Evolutionary conservation across 2,329 filamentous ascomycete species (phyloP).

Genomic region (Teratosphaeriaceae sp.): DNA sequence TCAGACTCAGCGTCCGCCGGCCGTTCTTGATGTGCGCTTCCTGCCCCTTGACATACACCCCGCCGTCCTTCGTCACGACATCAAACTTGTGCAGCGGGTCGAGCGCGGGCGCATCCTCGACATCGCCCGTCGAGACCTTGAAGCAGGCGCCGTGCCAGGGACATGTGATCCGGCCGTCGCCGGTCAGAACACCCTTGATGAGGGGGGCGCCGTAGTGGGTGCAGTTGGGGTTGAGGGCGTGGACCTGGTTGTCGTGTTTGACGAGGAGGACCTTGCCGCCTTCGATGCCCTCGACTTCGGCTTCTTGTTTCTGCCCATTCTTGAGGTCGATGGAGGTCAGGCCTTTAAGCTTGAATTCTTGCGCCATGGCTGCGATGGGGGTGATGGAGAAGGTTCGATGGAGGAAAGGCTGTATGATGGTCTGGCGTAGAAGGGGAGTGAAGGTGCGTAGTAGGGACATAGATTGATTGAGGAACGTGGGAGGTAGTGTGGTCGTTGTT

Average conservation of each 20-base stretch:
- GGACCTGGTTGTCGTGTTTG: slow-evolving; percentile 67
- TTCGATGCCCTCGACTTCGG: slow-evolving; percentile 83
- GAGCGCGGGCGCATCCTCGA: slow-evolving; percentile 88
- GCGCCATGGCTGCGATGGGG: slow-evolving; percentile 33
- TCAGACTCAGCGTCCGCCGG: slow-evolving; percentile 65
- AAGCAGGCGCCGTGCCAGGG: slow-evolving; percentile 99
- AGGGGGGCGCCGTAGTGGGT: slow-evolving; percentile 89
- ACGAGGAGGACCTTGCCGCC: slow-evolving; percentile 80
- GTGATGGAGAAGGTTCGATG: slow-evolving; percentile 7
- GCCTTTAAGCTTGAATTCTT: slow-evolving; percentile 61
- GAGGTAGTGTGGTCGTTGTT: not conserved
- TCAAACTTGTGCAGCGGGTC: slow-evolving; percentile 81
- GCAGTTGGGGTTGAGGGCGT: slow-evolving; percentile 78
- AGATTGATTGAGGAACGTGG: too few species aligned
- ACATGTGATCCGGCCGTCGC: slow-evolving; percentile 78
- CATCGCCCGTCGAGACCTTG: slow-evolving; percentile 79
- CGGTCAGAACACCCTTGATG: slow-evolving; percentile 75
- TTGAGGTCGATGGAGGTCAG: slow-evolving; percentile 67
- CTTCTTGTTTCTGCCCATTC: slow-evolving; percentile 78
- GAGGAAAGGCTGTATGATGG: not conserved
- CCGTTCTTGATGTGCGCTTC: slow-evolving; percentile 71
- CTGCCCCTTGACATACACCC: slow-evolving; percentile 76
- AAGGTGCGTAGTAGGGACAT: slow-evolving; percentile 8
- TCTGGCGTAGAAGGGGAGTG: not conserved
- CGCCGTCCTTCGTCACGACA: slow-evolving; percentile 71